These are phyloP conservation scores for Aurifilum marmelostoma DNA, from an alignment of 2,329 filamentous ascomycete species.

Conservation along the genomic window DNA sequence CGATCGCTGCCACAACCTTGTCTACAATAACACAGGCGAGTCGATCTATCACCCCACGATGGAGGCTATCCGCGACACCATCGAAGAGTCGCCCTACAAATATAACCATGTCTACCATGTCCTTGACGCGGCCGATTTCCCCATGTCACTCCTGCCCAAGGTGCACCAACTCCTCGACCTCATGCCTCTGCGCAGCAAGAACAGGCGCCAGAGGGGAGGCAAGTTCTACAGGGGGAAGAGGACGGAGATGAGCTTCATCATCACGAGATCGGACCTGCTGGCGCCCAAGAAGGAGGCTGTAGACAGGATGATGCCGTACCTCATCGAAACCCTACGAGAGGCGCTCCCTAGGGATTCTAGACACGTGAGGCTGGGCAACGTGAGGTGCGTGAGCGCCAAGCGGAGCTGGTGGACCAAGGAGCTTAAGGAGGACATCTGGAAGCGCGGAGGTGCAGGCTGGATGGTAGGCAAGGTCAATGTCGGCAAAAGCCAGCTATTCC, in stretches of 20 bases:
- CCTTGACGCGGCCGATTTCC: slow-evolving; percentile 93
- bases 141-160: slow-evolving; percentile 84
- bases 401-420: slow-evolving; percentile 88
- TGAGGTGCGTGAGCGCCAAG: slow-evolving; percentile 84
- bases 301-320: slow-evolving; percentile 82
- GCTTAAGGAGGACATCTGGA: slow-evolving; percentile 83
- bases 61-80: slow-evolving; percentile 78
- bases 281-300: slow-evolving; percentile 84
- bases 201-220: slow-evolving; percentile 71
- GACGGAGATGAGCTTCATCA: slow-evolving; percentile 85
- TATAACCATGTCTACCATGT: slow-evolving; percentile 96
- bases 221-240: slow-evolving; percentile 69
- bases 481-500: slow-evolving; percentile 91
- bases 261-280: slow-evolving; percentile 85
- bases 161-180: slow-evolving; percentile 72
- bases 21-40: slow-evolving; percentile 72
- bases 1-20: slow-evolving; percentile 81
- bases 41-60: slow-evolving; percentile 82
- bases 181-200: slow-evolving; percentile 75
- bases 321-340: slow-evolving; percentile 76
- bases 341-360: slow-evolving; percentile 70
- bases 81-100: slow-evolving; percentile 85
- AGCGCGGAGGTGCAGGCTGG: slow-evolving; percentile 85
- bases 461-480: slow-evolving; percentile 99
- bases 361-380: slow-evolving; percentile 82